Conservation (phyloP, 176 grass and related monocot species). For the Thinopyrum elongatum region DNA sequence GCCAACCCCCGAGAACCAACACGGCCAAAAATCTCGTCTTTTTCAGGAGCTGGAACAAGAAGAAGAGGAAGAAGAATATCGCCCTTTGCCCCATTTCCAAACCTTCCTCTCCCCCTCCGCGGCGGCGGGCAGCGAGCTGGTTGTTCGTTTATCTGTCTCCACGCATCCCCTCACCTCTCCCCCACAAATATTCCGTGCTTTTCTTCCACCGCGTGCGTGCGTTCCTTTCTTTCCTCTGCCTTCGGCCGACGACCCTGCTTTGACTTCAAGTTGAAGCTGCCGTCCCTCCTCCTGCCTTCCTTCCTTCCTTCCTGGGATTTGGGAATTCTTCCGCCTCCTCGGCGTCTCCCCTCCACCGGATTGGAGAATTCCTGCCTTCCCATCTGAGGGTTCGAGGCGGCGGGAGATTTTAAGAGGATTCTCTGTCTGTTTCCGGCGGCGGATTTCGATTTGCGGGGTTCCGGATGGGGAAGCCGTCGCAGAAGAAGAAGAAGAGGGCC, state of each 20-base stretch:
- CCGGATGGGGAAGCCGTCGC: slow-evolving; percentile 83
- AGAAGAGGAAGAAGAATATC: neutral
- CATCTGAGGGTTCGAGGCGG: neutral
- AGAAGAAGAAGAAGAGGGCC: slow-evolving; percentile 76
- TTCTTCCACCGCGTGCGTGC: neutral
- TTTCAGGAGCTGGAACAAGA: neutral
- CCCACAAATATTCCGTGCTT: neutral
- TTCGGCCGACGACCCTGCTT: neutral
- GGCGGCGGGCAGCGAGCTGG: too few relatives aligned
- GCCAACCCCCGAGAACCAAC: too few relatives aligned
- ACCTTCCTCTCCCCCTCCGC: too few relatives aligned
- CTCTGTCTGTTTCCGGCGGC: neutral
- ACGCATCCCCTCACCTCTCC: neutral
- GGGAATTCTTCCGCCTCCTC: neutral
- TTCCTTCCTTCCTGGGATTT: neutral
- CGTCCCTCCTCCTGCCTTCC: neutral
- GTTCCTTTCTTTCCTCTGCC: neutral
- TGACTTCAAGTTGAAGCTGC: neutral
- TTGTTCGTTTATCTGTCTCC: neutral
- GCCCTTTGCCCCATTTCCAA: neutral
- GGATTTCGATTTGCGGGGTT: slow-evolving; percentile 5
- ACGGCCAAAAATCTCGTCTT: neutral
- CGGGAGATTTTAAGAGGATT: neutral
- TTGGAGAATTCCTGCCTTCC: too few relatives aligned
- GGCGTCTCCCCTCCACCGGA: neutral